Conservation (phyloP, 345 rosid genomes). For the Dipteronia sinensis region DNA sequence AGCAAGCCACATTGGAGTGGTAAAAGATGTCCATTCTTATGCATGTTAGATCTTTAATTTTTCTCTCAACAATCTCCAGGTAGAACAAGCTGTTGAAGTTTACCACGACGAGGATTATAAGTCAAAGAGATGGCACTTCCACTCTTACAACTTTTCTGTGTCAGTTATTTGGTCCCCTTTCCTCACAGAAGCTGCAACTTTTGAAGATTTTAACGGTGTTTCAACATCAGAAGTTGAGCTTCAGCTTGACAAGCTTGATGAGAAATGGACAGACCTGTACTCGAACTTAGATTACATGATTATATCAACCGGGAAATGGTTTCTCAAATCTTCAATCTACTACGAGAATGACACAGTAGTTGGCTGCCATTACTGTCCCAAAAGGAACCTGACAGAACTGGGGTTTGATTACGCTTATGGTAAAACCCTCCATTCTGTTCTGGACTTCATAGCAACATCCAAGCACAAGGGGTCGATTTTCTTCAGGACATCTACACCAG, state of each 20-base stretch:
- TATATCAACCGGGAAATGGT: conserved; percentile 97
- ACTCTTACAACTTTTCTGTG: conserved; percentile 63
- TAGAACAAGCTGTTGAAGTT: conserved; percentile 67
- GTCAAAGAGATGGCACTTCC: conserved; percentile 80
- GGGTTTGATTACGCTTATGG: conserved; percentile 81
- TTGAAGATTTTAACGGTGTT: conserved; percentile 85
- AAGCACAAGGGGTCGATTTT: conserved; percentile 58
- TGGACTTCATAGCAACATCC: conserved; percentile 57
- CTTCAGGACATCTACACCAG: conserved; percentile 86
- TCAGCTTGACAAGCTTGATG: conserved; percentile 78
- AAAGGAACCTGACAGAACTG: conserved; percentile 56
- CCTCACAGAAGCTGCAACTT: conserved; percentile 81
- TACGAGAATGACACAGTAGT: conserved; percentile 61
- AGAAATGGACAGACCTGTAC: conserved; percentile 60
- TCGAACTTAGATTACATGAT: conserved; percentile 64
- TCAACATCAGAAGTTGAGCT: conserved; percentile 75
- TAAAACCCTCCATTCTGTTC: conserved; percentile 54
- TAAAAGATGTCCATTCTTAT: not conserved
- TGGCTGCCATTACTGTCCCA: conserved; percentile 84
- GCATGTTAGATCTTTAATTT: not conserved
- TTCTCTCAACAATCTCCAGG: conserved; percentile 41
- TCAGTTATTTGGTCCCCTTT: conserved; percentile 92
- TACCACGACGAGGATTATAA: conserved; percentile 81
- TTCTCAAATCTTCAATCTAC: conserved; percentile 81
- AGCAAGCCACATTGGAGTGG: no score